These are phyloP conservation scores for Starmerella floris DNA, from an alignment of 805 yeast species.

Conservation along the genomic window DNA sequence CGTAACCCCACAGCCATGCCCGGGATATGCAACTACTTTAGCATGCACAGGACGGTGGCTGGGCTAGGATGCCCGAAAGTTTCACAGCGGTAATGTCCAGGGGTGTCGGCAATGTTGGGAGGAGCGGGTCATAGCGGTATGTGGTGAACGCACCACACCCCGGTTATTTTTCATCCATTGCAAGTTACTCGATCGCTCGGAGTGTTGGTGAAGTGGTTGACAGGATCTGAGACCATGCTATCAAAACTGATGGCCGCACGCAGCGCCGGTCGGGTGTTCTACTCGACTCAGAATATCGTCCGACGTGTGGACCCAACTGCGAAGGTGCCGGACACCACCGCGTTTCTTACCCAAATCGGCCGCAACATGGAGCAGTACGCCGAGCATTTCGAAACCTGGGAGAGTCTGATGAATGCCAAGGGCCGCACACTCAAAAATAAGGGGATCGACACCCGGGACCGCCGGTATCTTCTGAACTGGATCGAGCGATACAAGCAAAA, in stretches of 20 bases:
- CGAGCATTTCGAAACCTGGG: slow-evolving; percentile 63
- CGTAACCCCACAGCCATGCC: too few relatives aligned
- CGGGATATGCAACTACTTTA: too few relatives aligned
- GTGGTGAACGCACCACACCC: too few relatives aligned
- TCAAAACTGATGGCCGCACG: background rate
- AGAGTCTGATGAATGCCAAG: slow-evolving; percentile 44
- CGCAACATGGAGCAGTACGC: slow-evolving; percentile 54
- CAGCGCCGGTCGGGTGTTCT: background rate
- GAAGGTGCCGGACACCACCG: slow-evolving; percentile 50
- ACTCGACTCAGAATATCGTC: background rate
- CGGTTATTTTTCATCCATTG: too few relatives aligned
- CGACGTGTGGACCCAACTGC: slow-evolving; percentile 32
- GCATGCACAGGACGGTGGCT: too few relatives aligned
- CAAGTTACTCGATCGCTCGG: too few relatives aligned
- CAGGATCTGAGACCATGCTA: too few relatives aligned
- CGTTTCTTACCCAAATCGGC: slow-evolving; percentile 70
- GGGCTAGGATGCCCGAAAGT: too few relatives aligned
- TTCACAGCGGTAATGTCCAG: too few relatives aligned
- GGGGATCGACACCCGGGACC: slow-evolving; percentile 60
- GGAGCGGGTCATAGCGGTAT: too few relatives aligned
- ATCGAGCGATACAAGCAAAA: slow-evolving; percentile 51
- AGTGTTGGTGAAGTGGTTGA: too few relatives aligned
- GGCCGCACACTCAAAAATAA: slow-evolving; percentile 50
- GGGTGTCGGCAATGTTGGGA: too few relatives aligned
- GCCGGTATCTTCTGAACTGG: slow-evolving; percentile 59